Evolutionary conservation across 495 filamentous ascomycete species (phyloP).

Genomic region (Bombardia bombarda): DNA sequence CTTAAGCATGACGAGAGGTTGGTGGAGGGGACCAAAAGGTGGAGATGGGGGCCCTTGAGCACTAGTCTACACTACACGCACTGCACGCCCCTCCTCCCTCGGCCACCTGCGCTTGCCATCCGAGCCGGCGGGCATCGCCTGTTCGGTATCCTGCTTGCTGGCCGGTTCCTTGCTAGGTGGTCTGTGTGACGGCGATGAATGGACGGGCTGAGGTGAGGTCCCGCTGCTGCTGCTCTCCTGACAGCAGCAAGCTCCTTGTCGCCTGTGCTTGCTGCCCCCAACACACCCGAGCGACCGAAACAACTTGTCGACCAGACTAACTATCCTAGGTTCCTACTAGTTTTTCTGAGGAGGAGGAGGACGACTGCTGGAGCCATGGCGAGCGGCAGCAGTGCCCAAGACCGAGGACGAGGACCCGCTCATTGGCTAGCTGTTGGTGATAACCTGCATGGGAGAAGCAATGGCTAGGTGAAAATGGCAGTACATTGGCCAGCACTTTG

Average conservation of each 20-base stretch:
- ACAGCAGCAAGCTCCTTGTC: too few relatives aligned
- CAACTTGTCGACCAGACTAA: background rate
- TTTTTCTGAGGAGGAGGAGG: too few relatives aligned
- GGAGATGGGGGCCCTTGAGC: background rate
- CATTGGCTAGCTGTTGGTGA: conserved; percentile 8
- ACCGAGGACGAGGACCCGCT: background rate
- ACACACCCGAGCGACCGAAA: too few relatives aligned
- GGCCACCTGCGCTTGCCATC: too few relatives aligned
- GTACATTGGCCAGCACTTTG: conserved; percentile 14
- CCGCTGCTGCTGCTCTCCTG: too few relatives aligned
- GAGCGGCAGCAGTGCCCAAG: background rate
- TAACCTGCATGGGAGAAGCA: conserved; percentile 1
- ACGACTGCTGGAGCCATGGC: background rate
- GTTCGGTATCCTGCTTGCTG: background rate
- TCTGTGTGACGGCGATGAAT: background rate
- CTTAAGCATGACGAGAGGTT: conserved; percentile 1
- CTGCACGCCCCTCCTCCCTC: background rate
- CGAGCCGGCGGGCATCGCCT: too few relatives aligned
- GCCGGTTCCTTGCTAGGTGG: background rate
- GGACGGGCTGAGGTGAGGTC: too few relatives aligned
- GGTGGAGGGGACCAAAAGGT: background rate
- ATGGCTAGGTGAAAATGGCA: conserved; percentile 1
- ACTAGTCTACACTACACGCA: background rate
- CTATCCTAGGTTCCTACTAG: background rate
- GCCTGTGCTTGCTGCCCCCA: too few relatives aligned